Evolutionary conservation across 768 basidiomycete genomes (phyloP), one percentile per base, ranked within the genome.

Genomic region (Lepiota venenata): DNA sequence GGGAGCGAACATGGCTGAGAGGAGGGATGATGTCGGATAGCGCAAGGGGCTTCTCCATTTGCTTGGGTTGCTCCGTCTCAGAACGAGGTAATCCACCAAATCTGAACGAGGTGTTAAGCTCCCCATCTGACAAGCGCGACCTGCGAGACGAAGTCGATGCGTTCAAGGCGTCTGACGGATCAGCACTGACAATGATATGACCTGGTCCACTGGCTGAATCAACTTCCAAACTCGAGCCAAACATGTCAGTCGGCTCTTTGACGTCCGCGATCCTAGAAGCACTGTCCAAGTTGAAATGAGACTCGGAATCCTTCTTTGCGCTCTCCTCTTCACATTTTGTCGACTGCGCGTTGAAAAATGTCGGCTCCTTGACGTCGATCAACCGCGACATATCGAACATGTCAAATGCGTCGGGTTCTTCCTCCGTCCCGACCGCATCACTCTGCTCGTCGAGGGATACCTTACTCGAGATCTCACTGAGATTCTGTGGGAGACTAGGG

Each of bases 1-100:
- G 63, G 1, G 78, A 72, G 25, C 76, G 76, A 15, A 72, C 74
- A 59, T 83, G 75, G 10, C 78, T 71, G 0, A 77, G 75, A 0
- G 87, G 82, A 5, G 88, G 88, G 46, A 91, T 87, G 64, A 91
- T 88, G 57, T 91, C 87, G 0, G 87, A 83, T 20, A 91, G 70
- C 2, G 87, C 87, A 46, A 86, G 62, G 0, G 75, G 75, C 46
- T 70, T 66, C 52, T 63, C 59, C 15, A 56, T 52, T 25, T 60
- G 60, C 20, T 63, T 60, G 18, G 60, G 45, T n/a, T 56, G 25
- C 8, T 62, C 57, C 0, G 66, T 55, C 43, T 60, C 54, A 16
- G 53, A 56, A 43, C 63, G 61, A 4, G 71, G 71, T 9, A 71
- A 61, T 20, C 87, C 88, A 21, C 89, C 88, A 56, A 91, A 92